Conservation (phyloP, 2,329 filamentous ascomycete species). For the Fusarium graminum region DNA sequence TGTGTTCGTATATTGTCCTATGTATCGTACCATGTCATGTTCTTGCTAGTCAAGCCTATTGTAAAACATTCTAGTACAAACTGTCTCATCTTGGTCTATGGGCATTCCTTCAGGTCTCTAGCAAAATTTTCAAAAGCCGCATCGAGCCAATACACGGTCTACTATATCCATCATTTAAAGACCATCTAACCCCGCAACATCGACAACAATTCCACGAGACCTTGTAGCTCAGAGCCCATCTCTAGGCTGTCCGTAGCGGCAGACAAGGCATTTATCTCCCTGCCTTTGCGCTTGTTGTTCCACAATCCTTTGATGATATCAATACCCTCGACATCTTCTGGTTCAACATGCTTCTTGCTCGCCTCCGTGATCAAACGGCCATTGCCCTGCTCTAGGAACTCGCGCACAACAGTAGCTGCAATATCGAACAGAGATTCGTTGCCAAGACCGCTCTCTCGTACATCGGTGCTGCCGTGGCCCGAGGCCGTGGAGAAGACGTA, state of each 20-base stretch:
- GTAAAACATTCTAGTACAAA: background rate
- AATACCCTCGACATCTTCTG: constrained; percentile 3
- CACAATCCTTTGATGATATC: constrained; percentile 3
- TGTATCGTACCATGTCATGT: background rate
- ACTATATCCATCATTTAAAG: no score
- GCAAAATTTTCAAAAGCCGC: no score
- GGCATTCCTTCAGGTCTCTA: no score
- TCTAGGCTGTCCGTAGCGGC: no score
- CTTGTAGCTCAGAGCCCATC: no score
- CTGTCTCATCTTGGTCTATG: background rate
- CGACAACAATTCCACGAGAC: no score
- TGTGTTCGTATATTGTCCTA: background rate
- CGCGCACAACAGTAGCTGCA: background rate
- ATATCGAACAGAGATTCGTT: constrained; percentile 10
- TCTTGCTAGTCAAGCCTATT: background rate
- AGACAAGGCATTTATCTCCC: background rate
- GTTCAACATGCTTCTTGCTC: background rate
- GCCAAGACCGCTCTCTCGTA: background rate
- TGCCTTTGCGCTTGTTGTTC: background rate
- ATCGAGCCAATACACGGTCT: no score
- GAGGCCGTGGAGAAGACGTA: constrained; percentile 52
- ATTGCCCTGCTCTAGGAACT: constrained; percentile 9
- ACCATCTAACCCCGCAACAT: no score
- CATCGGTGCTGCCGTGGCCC: constrained; percentile 6
- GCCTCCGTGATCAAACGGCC: constrained; percentile 10